Evolutionary conservation across 805 yeast species (phyloP).

Genomic region (Candida alai): DNA sequence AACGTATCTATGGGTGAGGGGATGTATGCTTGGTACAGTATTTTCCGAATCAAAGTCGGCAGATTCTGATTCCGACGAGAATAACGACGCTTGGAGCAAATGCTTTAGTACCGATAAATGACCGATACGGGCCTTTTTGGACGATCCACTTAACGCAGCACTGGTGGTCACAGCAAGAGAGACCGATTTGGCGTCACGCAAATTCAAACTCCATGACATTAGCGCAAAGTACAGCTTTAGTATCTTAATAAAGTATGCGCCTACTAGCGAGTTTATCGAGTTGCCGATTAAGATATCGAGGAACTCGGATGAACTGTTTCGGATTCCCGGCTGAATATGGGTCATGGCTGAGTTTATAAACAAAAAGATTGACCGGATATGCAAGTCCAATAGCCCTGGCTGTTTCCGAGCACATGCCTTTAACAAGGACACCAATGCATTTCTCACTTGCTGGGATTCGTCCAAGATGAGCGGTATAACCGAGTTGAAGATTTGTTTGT

Average conservation of each 20-base stretch:
- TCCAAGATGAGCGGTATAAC: slow-evolving; percentile 66
- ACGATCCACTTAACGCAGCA: slow-evolving; percentile 25
- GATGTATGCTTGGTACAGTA: slow-evolving; percentile 34
- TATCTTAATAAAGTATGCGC: slow-evolving; percentile 66
- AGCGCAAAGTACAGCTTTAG: slow-evolving; percentile 64
- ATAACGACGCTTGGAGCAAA: slow-evolving; percentile 45
- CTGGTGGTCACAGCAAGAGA: slow-evolving; percentile 34
- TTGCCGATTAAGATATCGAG: slow-evolving; percentile 54
- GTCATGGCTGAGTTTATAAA: slow-evolving; percentile 91
- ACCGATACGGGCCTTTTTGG: slow-evolving; percentile 32
- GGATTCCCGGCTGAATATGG: slow-evolving; percentile 72
- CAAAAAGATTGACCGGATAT: slow-evolving; percentile 57
- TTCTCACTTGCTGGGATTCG: slow-evolving; percentile 60
- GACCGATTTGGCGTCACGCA: slow-evolving; percentile 30
- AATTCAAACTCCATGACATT: slow-evolving; percentile 64
- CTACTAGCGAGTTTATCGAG: slow-evolving; percentile 49
- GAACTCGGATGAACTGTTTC: slow-evolving; percentile 71
- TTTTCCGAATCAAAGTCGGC: slow-evolving; percentile 13
- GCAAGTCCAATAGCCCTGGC: slow-evolving; percentile 55
- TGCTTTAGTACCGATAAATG: slow-evolving; percentile 42
- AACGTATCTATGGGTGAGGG: slow-evolving; percentile 49
- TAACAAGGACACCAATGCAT: slow-evolving; percentile 47
- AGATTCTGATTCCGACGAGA: slow-evolving; percentile 17
- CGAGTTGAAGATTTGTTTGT: slow-evolving; percentile 55
- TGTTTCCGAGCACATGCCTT: slow-evolving; percentile 46